Conservation (phyloP, 352 stramenopile genomes). For the Aphanomyces astaci region DNA sequence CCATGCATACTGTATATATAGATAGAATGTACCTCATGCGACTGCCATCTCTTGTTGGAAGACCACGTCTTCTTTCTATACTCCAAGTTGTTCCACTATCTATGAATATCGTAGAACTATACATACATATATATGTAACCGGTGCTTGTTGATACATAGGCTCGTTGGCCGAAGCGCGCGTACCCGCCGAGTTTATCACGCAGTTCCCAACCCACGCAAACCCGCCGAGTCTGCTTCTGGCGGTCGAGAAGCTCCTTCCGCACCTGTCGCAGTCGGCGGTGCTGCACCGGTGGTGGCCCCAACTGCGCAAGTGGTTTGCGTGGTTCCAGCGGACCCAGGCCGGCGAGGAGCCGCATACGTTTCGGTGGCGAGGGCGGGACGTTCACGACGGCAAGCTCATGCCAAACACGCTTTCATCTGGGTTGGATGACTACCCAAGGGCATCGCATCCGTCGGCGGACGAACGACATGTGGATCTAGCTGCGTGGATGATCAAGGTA, state of each 20-base stretch:
- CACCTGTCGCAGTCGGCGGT: slow-evolving; percentile 23
- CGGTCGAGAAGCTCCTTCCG: slow-evolving; percentile 68
- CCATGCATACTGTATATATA: too few species aligned
- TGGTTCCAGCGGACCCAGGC: slow-evolving; percentile 65
- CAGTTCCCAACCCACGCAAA: slow-evolving; percentile 89
- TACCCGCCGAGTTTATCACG: slow-evolving; percentile 85
- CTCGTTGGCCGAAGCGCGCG: slow-evolving; percentile 49
- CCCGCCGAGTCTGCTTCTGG: slow-evolving; percentile 83
- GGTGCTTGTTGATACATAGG: too few species aligned
- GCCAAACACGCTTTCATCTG: slow-evolving; percentile 87
- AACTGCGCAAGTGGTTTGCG: slow-evolving; percentile 64
- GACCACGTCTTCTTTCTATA: too few species aligned
- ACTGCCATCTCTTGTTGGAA: too few species aligned
- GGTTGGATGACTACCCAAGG: slow-evolving; percentile 89
- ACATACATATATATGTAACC: too few species aligned
- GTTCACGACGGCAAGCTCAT: slow-evolving; percentile 70
- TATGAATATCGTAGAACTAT: too few species aligned
- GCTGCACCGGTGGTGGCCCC: slow-evolving; percentile 50
- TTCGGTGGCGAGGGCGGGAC: slow-evolving; percentile 77
- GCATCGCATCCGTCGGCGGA: slow-evolving; percentile 54
- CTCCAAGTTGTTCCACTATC: too few species aligned
- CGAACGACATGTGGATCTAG: slow-evolving; percentile 87
- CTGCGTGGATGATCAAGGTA: slow-evolving; percentile 83
- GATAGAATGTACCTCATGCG: too few species aligned
- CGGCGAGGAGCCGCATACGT: slow-evolving; percentile 36